Conservation (phyloP, 2,329 filamentous ascomycete species). For the Dichotomopilus funicola region DNA sequence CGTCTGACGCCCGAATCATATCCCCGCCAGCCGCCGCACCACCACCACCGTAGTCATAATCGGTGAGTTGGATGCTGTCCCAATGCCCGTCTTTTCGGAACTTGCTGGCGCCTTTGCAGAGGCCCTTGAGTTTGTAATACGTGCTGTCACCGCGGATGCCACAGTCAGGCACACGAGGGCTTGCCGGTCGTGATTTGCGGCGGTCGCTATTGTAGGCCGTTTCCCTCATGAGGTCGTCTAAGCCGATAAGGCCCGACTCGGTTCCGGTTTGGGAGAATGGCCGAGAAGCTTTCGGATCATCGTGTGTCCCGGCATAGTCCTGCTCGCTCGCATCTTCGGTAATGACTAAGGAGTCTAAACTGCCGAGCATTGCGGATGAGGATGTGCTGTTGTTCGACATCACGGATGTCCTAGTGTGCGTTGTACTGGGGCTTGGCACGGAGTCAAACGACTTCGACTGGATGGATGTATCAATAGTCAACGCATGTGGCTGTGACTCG, state of each 20-base stretch:
- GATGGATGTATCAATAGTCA: background rate
- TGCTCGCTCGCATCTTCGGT: constrained; percentile 1
- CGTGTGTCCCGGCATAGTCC: background rate
- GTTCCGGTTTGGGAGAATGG: background rate
- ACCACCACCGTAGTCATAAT: constrained; percentile 17
- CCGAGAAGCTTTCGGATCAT: background rate
- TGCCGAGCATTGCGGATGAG: background rate
- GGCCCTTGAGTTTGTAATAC: constrained; percentile 31
- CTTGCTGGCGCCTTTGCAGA: constrained; percentile 35
- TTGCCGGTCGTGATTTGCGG: constrained; percentile 11
- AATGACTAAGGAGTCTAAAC: constrained; percentile 5
- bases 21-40: constrained; percentile 5
- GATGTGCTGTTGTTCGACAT: constrained; percentile 11
- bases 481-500: background rate
- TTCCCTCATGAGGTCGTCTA: constrained; percentile 2
- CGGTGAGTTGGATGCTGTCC: constrained; percentile 31
- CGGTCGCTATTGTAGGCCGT: background rate
- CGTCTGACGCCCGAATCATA: constrained; percentile 16
- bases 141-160: constrained; percentile 33
- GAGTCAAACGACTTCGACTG: background rate
- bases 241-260: background rate
- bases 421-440: constrained; percentile 5
- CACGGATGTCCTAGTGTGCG: constrained; percentile 6
- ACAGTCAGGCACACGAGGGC: constrained; percentile 24
- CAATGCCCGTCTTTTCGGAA: constrained; percentile 32